Conservation (phyloP, 1,139 yeast species). For the Hanseniaspora gamundiae region DNA sequence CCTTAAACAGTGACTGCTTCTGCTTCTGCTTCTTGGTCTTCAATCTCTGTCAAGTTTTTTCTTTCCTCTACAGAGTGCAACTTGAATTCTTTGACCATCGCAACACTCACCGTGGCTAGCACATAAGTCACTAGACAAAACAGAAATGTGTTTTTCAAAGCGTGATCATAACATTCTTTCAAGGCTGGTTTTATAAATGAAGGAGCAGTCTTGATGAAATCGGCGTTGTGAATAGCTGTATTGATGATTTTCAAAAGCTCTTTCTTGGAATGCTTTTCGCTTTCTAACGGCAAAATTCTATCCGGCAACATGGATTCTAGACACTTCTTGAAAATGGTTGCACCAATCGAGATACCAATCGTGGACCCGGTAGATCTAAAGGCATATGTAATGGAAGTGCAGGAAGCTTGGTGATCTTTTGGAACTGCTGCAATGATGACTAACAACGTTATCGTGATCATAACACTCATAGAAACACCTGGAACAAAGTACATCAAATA, state of each 20-base stretch:
- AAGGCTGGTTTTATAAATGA: constrained; percentile 34
- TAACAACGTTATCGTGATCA: constrained; percentile 54
- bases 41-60: neutral
- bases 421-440: constrained; percentile 59
- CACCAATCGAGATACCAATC: constrained; percentile 55
- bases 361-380: constrained; percentile 69
- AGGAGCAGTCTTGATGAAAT: constrained; percentile 43
- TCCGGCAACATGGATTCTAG: constrained; percentile 16
- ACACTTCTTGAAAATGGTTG: constrained; percentile 46
- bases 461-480: constrained; percentile 48
- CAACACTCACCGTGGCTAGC: constrained; percentile 27
- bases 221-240: constrained; percentile 44
- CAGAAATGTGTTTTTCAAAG: constrained; percentile 40
- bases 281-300: constrained; percentile 19
- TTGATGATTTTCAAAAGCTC: constrained; percentile 34
- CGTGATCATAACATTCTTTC: constrained; percentile 35
- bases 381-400: constrained; percentile 66
- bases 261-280: constrained; percentile 23
- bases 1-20: neutral
- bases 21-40: neutral
- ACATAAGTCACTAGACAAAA: constrained; percentile 32
- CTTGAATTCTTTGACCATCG: constrained; percentile 30
- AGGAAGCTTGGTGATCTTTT: constrained; percentile 51
- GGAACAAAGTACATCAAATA: constrained; percentile 29
- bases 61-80: constrained; percentile 21